phyloP scores from a whole-genome alignment of 768 basidiomycete genomes.

The Xanthoconium purpureum region DNA sequence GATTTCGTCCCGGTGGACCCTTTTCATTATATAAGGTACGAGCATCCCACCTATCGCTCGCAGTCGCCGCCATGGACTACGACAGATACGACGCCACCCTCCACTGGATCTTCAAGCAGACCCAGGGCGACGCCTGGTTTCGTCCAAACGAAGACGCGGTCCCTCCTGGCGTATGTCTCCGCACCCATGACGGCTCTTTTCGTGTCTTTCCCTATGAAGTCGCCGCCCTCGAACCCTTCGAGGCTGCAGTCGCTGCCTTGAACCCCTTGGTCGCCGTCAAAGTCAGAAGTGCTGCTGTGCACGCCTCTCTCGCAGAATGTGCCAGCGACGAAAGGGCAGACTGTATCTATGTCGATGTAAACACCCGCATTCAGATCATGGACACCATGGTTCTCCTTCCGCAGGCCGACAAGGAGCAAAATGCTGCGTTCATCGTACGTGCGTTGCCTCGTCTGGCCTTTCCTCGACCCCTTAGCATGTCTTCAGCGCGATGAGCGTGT shows the following conservation, averaged over 20 bases:
- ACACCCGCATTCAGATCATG: slow-evolving; percentile 78
- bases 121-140: slow-evolving; percentile 51
- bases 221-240: slow-evolving; percentile 51
- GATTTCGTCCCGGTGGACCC: slow-evolving; percentile 1
- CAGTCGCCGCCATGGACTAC: slow-evolving; percentile 30
- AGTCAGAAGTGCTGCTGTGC: slow-evolving; percentile 47
- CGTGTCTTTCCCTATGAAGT: slow-evolving; percentile 57
- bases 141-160: slow-evolving; percentile 48
- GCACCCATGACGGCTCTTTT: slow-evolving; percentile 45
- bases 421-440: slow-evolving; percentile 70
- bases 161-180: slow-evolving; percentile 47
- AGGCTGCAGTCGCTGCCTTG: slow-evolving; percentile 48
- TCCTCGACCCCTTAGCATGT: neutral
- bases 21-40: slow-evolving; percentile 6
- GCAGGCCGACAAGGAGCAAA: slow-evolving; percentile 39
- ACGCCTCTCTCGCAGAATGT: slow-evolving; percentile 47
- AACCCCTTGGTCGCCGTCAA: slow-evolving; percentile 59
- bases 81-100: slow-evolving; percentile 33
- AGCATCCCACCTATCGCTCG: neutral
- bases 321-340: slow-evolving; percentile 26
- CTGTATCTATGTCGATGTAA: slow-evolving; percentile 45
- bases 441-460: neutral
- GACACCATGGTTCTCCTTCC: slow-evolving; percentile 77
- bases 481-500: slow-evolving; percentile 76
- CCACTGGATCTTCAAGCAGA: slow-evolving; percentile 32